Percentiles rank a stretch among this genome's conserved stretches.
Conservation (phyloP, 805 yeast species). For the Yarrowia porcina region DNA sequence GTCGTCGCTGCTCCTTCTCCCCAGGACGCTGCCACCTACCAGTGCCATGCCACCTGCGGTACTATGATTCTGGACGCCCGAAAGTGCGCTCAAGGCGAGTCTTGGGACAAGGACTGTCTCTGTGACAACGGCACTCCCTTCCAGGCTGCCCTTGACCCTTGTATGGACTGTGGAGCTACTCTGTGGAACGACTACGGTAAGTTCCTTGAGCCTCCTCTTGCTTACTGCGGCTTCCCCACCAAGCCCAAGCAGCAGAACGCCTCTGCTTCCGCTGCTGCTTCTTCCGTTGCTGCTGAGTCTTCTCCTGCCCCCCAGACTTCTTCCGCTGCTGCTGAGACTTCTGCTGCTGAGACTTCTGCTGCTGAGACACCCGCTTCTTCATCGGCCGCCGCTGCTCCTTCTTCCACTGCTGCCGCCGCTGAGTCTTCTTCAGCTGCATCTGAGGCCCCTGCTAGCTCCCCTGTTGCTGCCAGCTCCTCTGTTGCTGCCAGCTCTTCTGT, state of each 20-base stretch:
- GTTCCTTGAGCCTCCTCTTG: constrained; percentile 19
- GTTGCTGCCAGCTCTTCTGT: not conserved
- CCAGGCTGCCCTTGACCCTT: not conserved
- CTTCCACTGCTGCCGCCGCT: not conserved
- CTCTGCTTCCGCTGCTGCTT: not conserved
- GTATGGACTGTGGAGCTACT: constrained; percentile 8
- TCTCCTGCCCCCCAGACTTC: not conserved
- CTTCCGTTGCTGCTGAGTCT: not conserved
- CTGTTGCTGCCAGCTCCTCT: not conserved
- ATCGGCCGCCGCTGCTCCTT: not conserved
- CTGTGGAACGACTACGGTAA: constrained; percentile 25
- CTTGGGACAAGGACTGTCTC: constrained; percentile 12
- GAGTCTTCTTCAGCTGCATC: not conserved
- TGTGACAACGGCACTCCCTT: not conserved
- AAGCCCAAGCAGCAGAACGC: constrained; percentile 15
- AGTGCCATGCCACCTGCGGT: constrained; percentile 25
- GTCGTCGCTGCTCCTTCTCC: constrained; percentile 43
- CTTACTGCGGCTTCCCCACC: constrained; percentile 9
- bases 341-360: not conserved
- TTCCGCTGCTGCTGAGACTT: not conserved
- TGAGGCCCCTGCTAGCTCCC: not conserved
- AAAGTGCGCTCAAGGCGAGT: constrained; percentile 6
- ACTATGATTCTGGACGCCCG: constrained; percentile 13
- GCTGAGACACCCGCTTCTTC: not conserved
- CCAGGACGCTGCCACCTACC: constrained; percentile 15